phyloP scores from a whole-genome alignment of 495 filamentous ascomycete species.

The Aspergillus hancockii region DNA sequence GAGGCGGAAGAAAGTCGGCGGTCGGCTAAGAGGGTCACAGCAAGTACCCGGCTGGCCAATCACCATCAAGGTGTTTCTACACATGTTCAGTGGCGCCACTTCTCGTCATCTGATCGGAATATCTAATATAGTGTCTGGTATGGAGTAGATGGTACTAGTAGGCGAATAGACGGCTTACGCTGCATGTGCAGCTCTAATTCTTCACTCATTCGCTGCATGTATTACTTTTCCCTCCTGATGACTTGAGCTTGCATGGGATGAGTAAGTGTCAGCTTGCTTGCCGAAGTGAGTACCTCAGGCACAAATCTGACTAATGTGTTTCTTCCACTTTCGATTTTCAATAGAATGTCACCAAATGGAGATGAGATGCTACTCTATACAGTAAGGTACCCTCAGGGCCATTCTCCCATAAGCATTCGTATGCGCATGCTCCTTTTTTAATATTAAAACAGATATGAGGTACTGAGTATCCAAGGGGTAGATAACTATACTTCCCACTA shows the following conservation, averaged over 20 bases:
- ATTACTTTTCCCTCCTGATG: too few relatives aligned
- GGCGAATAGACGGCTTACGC: not conserved
- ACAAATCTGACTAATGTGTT: not conserved
- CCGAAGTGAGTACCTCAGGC: not conserved
- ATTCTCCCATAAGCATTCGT: not conserved
- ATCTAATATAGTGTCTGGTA: not conserved
- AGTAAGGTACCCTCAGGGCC: not conserved
- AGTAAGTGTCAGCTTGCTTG: not conserved
- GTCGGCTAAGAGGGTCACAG: constrained; percentile 21
- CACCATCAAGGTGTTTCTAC: constrained; percentile 45
- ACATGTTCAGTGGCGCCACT: constrained; percentile 39
- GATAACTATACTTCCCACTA: too few relatives aligned
- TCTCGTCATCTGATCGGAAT: constrained; percentile 15
- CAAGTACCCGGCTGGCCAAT: constrained; percentile 35
- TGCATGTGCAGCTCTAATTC: not conserved
- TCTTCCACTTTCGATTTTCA: not conserved
- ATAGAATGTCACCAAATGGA: not conserved
- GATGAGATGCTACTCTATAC: not conserved
- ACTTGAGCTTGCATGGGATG: not conserved
- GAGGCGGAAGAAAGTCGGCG: constrained; percentile 21
- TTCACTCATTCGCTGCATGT: not conserved
- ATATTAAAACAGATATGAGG: too few relatives aligned
- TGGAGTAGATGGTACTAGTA: not conserved
- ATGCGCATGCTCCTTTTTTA: not conserved
- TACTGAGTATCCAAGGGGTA: too few relatives aligned